Evolutionary conservation across 305 asterid species (phyloP).

Genomic region (Plantago coronopus): DNA sequence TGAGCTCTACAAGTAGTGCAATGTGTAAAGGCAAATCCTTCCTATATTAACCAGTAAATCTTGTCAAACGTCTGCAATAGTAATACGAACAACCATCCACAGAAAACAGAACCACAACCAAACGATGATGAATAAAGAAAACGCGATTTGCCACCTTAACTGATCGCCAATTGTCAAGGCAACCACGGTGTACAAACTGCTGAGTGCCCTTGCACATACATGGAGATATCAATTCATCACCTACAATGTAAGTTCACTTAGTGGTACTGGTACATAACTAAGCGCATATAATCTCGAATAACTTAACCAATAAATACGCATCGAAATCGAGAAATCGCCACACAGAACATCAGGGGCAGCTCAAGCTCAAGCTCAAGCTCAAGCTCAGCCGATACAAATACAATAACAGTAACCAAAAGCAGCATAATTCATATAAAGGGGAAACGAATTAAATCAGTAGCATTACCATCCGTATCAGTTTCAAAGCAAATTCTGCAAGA

Average conservation of each 20-base stretch:
- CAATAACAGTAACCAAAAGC: too few relatives aligned
- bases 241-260: conserved; percentile 25
- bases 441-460: background rate
- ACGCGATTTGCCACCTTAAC: conserved; percentile 37
- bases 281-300: background rate
- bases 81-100: background rate
- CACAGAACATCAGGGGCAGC: background rate
- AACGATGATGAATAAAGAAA: background rate
- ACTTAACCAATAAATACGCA: background rate
- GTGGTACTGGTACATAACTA: too few relatives aligned
- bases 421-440: too few relatives aligned
- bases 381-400: background rate
- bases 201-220: conserved; percentile 68
- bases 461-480: conserved; percentile 37
- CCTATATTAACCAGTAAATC: conserved; percentile 29
- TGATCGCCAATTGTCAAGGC: conserved; percentile 68
- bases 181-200: conserved; percentile 57
- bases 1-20: conserved; percentile 66
- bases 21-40: conserved; percentile 62
- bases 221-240: conserved; percentile 50
- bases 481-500: conserved; percentile 55
- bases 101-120: too few relatives aligned
- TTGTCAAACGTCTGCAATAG: background rate
- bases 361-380: background rate
- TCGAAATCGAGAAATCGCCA: background rate